Percentiles rank a stretch among this genome's conserved stretches.
Evolutionary conservation across 1,284 basidiomycete species (phyloP).

Genomic region (Fistulinella cinereoalba): DNA sequence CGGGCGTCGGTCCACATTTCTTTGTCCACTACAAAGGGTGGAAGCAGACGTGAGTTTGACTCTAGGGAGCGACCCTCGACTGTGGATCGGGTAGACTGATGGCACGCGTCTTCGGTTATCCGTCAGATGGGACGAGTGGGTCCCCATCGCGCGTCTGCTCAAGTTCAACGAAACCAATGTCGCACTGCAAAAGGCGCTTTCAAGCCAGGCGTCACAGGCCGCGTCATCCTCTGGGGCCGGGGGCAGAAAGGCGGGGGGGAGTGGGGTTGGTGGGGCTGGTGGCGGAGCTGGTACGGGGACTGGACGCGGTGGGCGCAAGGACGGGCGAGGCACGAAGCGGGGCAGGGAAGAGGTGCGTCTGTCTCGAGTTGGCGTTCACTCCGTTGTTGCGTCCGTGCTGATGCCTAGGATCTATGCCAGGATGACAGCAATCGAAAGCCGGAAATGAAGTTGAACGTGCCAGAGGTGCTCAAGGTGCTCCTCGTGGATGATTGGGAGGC

Average conservation of each 20-base stretch:
- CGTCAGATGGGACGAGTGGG: constrained; percentile 99
- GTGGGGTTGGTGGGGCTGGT: constrained; percentile 19
- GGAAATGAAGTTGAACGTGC: constrained; percentile 89
- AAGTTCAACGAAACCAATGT: constrained; percentile 88
- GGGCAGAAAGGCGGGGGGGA: constrained; percentile 28
- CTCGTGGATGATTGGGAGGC: constrained; percentile 99
- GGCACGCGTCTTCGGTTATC: too few relatives aligned
- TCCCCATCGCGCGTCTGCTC: constrained; percentile 77
- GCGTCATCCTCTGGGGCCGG: constrained; percentile 33
- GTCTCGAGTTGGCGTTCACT: background rate
- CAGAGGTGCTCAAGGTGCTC: constrained; percentile 84
- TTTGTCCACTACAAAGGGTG: constrained; percentile 99
- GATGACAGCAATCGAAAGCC: constrained; percentile 72
- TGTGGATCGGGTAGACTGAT: background rate
- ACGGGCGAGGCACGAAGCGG: constrained; percentile 38
- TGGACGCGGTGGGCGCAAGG: constrained; percentile 28
- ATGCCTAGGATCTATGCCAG: constrained; percentile 26
- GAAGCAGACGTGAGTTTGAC: constrained; percentile 85
- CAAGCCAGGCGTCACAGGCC: constrained; percentile 39
- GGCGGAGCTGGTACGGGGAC: constrained; percentile 19
- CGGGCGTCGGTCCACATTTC: constrained; percentile 78
- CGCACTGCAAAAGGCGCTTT: constrained; percentile 68
- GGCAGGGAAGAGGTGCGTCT: constrained; percentile 35
- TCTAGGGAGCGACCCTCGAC: background rate
- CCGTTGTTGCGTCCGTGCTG: constrained; percentile 1